Evolutionary conservation across 2,329 filamentous ascomycete genomes (phyloP).

Genomic region (Cladophialophora chaetospira): DNA sequence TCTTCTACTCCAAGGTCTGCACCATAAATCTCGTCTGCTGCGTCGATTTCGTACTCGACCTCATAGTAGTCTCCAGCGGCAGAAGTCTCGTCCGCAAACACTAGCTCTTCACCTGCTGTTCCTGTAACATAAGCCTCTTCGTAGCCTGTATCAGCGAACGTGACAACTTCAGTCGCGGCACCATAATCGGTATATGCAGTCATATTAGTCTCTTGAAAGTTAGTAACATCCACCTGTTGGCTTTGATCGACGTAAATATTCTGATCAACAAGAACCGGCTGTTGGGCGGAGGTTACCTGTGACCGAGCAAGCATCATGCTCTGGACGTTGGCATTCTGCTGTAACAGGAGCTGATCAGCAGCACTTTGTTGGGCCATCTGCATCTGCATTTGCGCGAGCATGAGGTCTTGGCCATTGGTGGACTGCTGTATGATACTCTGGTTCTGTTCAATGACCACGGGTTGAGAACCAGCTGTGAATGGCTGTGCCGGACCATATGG

Average conservation of each 20-base stretch:
- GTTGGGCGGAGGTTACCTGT: neutral
- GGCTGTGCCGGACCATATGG: neutral
- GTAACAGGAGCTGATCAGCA: neutral
- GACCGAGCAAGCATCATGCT: neutral
- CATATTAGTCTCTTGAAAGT: neutral
- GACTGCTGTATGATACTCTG: neutral
- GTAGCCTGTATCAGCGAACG: neutral
- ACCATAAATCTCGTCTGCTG: neutral
- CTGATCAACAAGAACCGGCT: neutral
- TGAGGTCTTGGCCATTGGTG: neutral
- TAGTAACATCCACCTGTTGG: neutral
- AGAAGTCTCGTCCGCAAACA: neutral
- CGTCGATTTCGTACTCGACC: neutral
- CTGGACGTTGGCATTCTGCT: neutral
- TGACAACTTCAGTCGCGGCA: neutral
- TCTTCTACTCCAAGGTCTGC: neutral
- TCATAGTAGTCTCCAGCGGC: neutral
- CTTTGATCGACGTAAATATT: slow-evolving; percentile 1
- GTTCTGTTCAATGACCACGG: neutral
- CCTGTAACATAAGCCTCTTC: neutral
- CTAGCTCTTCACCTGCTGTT: neutral
- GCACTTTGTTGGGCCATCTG: neutral
- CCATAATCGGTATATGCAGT: neutral
- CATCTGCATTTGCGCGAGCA: neutral
- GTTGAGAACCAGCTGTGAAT: neutral